phyloP scores from a whole-genome alignment of 768 basidiomycete species.

The Psilocybe sp. region DNA sequence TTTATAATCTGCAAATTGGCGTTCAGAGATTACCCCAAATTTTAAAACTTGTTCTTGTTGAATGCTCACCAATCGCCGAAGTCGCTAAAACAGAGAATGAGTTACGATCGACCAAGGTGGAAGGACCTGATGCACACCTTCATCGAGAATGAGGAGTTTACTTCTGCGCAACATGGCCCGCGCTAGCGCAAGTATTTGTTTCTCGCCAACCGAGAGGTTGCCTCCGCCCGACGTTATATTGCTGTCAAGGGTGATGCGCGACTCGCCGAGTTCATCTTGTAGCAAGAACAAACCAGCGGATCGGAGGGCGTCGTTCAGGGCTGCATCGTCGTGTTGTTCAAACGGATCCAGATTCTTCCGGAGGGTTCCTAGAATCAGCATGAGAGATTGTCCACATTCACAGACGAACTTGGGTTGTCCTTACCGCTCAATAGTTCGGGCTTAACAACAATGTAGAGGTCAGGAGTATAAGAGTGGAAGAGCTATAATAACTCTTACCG shows the following conservation, averaged over 20 bases:
- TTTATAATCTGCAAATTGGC: slow-evolving; percentile 37
- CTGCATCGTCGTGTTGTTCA: slow-evolving; percentile 47
- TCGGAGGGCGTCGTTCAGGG: slow-evolving; percentile 32
- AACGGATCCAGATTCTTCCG: slow-evolving; percentile 66
- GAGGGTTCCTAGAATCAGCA: slow-evolving; percentile 38
- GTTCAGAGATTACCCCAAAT: slow-evolving; percentile 1
- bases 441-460: slow-evolving; percentile 25
- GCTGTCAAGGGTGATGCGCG: slow-evolving; percentile 43
- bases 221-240: slow-evolving; percentile 49
- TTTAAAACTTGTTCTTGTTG: too few relatives aligned
- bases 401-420: slow-evolving; percentile 2
- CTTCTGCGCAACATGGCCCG: slow-evolving; percentile 55
- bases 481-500: slow-evolving; percentile 19
- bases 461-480: background rate
- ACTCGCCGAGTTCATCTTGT: slow-evolving; percentile 39
- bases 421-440: slow-evolving; percentile 30
- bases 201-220: slow-evolving; percentile 73
- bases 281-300: slow-evolving; percentile 35
- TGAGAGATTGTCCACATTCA: background rate
- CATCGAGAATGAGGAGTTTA: slow-evolving; percentile 58
- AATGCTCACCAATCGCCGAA: slow-evolving; percentile 39
- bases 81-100: slow-evolving; percentile 27
- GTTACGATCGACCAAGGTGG: background rate
- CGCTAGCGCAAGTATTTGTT: slow-evolving; percentile 66
- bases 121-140: slow-evolving; percentile 37